These are phyloP conservation scores for Macrophomina phaseolina DNA, from an alignment of 2,329 filamentous ascomycete genomes.

Conservation along the genomic window DNA sequence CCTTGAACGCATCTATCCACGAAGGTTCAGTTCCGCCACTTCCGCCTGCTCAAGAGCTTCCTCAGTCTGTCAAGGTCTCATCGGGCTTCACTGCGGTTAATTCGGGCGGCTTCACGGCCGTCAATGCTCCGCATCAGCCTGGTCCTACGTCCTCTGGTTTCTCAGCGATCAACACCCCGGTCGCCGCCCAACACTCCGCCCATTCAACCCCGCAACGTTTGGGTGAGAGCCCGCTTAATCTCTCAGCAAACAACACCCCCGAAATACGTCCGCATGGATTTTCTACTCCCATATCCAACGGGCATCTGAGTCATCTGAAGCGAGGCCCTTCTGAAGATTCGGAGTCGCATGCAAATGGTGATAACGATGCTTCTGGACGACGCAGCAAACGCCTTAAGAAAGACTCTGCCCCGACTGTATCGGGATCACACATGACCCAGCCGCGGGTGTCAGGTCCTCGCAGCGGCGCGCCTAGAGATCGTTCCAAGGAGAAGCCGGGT, in stretches of 20 bases:
- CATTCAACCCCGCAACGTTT: conserved; percentile 67
- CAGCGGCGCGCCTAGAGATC: conserved; percentile 52
- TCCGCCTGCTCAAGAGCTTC: conserved; percentile 61
- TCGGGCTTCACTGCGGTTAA: conserved; percentile 79
- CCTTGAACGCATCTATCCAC: conserved; percentile 61
- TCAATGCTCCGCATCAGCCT: conserved; percentile 57
- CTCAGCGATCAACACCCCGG: conserved; percentile 63
- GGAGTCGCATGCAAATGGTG: conserved; percentile 67
- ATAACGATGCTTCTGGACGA: conserved; percentile 59
- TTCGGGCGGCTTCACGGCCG: conserved; percentile 64
- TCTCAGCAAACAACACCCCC: conserved; percentile 67
- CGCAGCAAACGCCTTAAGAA: conserved; percentile 94
- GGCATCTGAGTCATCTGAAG: conserved; percentile 69
- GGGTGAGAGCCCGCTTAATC: conserved; percentile 65
- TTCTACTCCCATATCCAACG: conserved; percentile 56
- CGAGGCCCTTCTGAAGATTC: conserved; percentile 65
- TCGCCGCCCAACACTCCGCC: conserved; percentile 54
- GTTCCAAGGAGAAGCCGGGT: conserved; percentile 62
- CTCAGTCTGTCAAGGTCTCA: conserved; percentile 56
- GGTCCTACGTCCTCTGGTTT: conserved; percentile 49
- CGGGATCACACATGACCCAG: conserved; percentile 95
- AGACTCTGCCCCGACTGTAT: conserved; percentile 76
- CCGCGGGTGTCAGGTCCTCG: conserved; percentile 77
- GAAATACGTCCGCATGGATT: conserved; percentile 63
- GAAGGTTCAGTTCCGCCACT: conserved; percentile 37